Evolutionary conservation across 2,329 filamentous ascomycete genomes (phyloP).

Genomic region (Alternaria hordeiaustralica): DNA sequence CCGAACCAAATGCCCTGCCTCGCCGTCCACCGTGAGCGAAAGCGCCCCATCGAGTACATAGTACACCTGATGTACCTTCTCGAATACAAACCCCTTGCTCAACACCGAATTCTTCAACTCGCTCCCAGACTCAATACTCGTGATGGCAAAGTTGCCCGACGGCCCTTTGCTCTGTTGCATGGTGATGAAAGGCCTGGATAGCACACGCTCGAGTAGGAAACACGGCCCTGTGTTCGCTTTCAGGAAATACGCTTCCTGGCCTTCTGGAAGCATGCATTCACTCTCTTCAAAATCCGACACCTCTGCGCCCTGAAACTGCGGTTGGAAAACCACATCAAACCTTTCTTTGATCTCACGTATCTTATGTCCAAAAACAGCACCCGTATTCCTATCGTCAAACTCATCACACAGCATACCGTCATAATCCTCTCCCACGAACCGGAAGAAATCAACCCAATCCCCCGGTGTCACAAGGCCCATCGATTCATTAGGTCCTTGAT

Average conservation of each 20-base stretch:
- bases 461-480: slow-evolving; percentile 27
- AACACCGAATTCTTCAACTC: slow-evolving; percentile 10
- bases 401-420: slow-evolving; percentile 26
- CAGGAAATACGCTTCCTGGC: slow-evolving; percentile 20
- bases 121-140: slow-evolving; percentile 28
- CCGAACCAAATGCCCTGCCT: slow-evolving; percentile 15
- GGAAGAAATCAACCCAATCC: slow-evolving; percentile 31
- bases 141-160: slow-evolving; percentile 24
- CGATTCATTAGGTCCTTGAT: slow-evolving; percentile 20
- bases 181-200: slow-evolving; percentile 24
- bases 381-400: slow-evolving; percentile 17
- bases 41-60: slow-evolving; percentile 24
- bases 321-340: slow-evolving; percentile 26
- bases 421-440: slow-evolving; percentile 23
- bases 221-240: slow-evolving; percentile 28
- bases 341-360: slow-evolving; percentile 27
- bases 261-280: slow-evolving; percentile 14
- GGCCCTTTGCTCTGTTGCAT: slow-evolving; percentile 17
- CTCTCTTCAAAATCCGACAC: slow-evolving; percentile 11
- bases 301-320: slow-evolving; percentile 18
- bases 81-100: slow-evolving; percentile 16
- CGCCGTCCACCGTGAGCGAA: slow-evolving; percentile 12
- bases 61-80: slow-evolving; percentile 24
- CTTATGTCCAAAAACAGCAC: slow-evolving; percentile 19
- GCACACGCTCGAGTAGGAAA: slow-evolving; percentile 21